Percentiles rank a stretch among this genome's conserved stretches.
These are phyloP conservation scores for Kodamaea plutei DNA, from an alignment of 1,139 yeast species.

Conservation along the genomic window DNA sequence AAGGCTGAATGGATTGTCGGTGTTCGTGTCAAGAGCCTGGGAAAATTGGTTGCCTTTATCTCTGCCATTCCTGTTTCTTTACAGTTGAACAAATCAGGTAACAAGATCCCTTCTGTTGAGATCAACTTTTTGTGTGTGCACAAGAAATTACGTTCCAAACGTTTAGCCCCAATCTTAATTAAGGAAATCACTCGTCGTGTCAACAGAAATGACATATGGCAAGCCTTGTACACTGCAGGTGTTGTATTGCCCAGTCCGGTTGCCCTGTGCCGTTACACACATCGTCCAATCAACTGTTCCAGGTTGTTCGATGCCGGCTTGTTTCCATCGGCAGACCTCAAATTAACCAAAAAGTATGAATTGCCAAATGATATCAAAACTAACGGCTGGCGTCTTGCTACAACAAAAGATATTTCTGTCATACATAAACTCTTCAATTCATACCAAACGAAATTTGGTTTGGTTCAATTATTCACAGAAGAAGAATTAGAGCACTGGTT, in stretches of 20 bases:
- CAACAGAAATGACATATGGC: constrained; percentile 83
- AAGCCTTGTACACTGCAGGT: constrained; percentile 94
- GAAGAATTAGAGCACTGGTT: constrained; percentile 85
- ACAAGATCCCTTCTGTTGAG: constrained; percentile 65
- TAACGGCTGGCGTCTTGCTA: constrained; percentile 64
- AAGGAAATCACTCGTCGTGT: constrained; percentile 94
- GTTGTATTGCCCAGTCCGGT: constrained; percentile 88
- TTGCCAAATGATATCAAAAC: constrained; percentile 58
- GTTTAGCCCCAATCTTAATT: constrained; percentile 90
- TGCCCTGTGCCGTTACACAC: constrained; percentile 87
- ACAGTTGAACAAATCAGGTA: constrained; percentile 51
- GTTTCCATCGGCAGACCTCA: constrained; percentile 69
- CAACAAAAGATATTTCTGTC: constrained; percentile 55
- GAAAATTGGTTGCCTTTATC: constrained; percentile 84
- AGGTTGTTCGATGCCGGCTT: constrained; percentile 89
- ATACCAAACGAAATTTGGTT: constrained; percentile 67
- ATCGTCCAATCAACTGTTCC: constrained; percentile 90
- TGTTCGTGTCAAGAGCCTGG: constrained; percentile 74
- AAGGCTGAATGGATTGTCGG: constrained; percentile 87
- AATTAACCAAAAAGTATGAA: constrained; percentile 77
- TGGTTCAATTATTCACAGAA: constrained; percentile 63
- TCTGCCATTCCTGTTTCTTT: constrained; percentile 82
- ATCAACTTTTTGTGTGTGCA: constrained; percentile 93
- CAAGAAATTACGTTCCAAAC: constrained; percentile 86
- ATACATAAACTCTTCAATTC: constrained; percentile 55